Conservation (phyloP, 1,284 basidiomycete species). For the Leccinum huronense region DNA sequence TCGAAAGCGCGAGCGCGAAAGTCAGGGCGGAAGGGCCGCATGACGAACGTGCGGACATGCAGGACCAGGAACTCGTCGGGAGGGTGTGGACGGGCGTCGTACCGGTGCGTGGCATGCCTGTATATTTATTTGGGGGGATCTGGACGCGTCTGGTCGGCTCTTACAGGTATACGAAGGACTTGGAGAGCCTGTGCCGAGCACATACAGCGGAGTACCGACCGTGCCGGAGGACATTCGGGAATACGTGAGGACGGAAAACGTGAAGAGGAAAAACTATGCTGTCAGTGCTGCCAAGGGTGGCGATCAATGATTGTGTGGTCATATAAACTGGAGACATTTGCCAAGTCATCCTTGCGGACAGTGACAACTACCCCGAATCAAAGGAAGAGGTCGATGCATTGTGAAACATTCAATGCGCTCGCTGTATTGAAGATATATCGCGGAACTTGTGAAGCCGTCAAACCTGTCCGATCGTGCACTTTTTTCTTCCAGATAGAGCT, state of each 20-base stretch:
- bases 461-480: background rate
- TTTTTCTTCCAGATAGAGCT: background rate
- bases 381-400: background rate
- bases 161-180: constrained; percentile 29
- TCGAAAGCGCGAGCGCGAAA: constrained; percentile 28
- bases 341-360: background rate
- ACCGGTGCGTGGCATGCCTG: constrained; percentile 18
- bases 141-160: background rate
- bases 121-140: background rate
- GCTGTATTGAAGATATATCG: background rate
- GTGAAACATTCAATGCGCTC: background rate
- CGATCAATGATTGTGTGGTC: background rate
- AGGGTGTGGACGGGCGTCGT: constrained; percentile 29
- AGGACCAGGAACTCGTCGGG: constrained; percentile 15
- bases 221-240: constrained; percentile 26
- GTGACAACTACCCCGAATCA: background rate
- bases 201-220: constrained; percentile 21
- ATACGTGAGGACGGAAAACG: constrained; percentile 25
- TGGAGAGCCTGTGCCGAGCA: constrained; percentile 26
- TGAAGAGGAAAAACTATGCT: constrained; percentile 26
- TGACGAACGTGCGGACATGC: constrained; percentile 25
- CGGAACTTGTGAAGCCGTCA: background rate
- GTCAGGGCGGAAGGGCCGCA: constrained; percentile 26
- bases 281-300: constrained; percentile 19
- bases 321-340: background rate